phyloP scores from a whole-genome alignment of 208 protist species.

The Leishmania major region DNA sequence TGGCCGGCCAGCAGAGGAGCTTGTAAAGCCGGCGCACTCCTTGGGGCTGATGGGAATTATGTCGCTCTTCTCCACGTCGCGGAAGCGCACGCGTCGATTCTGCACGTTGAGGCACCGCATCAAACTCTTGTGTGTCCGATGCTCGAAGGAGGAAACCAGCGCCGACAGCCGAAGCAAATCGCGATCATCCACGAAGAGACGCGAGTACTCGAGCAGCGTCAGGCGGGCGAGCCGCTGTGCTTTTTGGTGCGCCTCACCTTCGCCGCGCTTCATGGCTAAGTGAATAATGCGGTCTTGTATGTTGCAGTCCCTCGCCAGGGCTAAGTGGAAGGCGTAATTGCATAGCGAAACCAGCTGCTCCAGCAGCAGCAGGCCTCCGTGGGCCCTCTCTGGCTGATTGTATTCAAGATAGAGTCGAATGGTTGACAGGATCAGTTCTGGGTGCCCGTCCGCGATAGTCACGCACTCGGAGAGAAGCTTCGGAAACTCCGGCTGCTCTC shows the following conservation, averaged over 20 bases:
- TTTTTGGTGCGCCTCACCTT: conserved; percentile 53
- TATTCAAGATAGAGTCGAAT: conserved; percentile 45
- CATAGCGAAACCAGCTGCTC: conserved; percentile 78
- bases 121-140: conserved; percentile 65
- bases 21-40: conserved; percentile 34
- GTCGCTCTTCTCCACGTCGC: conserved; percentile 56
- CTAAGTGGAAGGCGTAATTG: conserved; percentile 76
- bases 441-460: conserved; percentile 54
- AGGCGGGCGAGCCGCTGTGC: conserved; percentile 69
- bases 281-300: conserved; percentile 72
- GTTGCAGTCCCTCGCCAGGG: conserved; percentile 50
- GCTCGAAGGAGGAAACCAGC: conserved; percentile 63
- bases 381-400: conserved; percentile 35
- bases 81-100: conserved; percentile 58
- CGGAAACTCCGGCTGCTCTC: conserved; percentile 21
- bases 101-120: conserved; percentile 86
- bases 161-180: conserved; percentile 55
- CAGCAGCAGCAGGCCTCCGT: conserved; percentile 61
- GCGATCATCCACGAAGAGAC: conserved; percentile 80
- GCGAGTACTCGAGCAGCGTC: conserved; percentile 85
- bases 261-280: conserved; percentile 51
- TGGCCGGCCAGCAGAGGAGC: neutral
- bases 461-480: conserved; percentile 48
- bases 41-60: conserved; percentile 70
- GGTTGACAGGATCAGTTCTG: conserved; percentile 49